Evolutionary conservation across 257 asterid genomes (phyloP).

Genomic region (Nicotiana tabacum): DNA sequence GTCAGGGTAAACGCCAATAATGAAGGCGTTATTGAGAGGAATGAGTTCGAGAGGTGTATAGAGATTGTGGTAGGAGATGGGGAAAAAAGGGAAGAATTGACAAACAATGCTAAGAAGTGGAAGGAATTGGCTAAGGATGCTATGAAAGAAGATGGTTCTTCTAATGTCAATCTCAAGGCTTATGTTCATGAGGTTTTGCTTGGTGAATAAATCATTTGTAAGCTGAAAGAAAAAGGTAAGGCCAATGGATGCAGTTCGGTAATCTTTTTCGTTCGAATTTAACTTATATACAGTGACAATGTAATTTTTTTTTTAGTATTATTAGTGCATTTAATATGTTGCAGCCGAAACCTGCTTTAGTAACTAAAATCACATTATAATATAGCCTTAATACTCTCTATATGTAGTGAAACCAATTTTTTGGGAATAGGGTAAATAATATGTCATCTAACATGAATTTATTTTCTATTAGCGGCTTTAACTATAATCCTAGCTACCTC

Average conservation of each 20-base stretch:
- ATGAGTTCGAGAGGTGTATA: constrained; percentile 20
- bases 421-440: too few species aligned
- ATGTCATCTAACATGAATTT: too few species aligned
- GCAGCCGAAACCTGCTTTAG: too few species aligned
- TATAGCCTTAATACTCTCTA: too few species aligned
- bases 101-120: constrained; percentile 21
- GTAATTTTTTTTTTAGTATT: too few species aligned
- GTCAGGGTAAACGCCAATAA: constrained; percentile 6
- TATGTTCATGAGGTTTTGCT: constrained; percentile 13
- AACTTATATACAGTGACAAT: too few species aligned
- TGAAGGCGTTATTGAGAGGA: constrained; percentile 14
- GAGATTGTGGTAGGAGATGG: constrained; percentile 17
- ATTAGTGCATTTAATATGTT: too few species aligned
- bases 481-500: too few species aligned
- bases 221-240: neutral
- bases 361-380: too few species aligned
- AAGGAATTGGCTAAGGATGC: constrained; percentile 20
- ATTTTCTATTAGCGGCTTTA: too few species aligned
- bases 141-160: constrained; percentile 23
- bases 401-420: too few species aligned
- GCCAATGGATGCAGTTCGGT: neutral
- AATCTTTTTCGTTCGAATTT: too few species aligned
- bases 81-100: neutral
- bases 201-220: neutral
- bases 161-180: constrained; percentile 10